Conservation (phyloP, 345 rosid species). For the Sapria himalayana region DNA sequence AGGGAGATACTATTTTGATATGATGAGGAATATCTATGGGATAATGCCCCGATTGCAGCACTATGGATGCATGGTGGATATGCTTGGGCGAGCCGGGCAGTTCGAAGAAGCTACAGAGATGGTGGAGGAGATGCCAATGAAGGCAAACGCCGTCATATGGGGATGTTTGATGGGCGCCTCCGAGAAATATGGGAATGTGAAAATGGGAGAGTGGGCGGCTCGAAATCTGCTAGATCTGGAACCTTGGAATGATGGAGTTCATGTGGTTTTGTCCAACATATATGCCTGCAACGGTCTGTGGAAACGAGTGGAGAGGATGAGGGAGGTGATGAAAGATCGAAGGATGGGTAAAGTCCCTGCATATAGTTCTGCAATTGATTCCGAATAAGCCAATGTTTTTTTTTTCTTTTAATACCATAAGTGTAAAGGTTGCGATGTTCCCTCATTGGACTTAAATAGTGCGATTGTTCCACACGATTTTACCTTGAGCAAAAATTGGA, state of each 20-base stretch:
- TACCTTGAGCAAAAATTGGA: no score
- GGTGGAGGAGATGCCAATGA: constrained; percentile 65
- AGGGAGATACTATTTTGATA: constrained; percentile 33
- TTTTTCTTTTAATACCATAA: no score
- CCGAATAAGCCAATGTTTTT: no score
- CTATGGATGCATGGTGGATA: constrained; percentile 71
- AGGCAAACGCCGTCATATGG: constrained; percentile 47
- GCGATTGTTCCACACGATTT: no score
- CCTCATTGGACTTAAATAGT: no score
- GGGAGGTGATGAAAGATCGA: constrained; percentile 36
- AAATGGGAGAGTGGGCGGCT: constrained; percentile 79
- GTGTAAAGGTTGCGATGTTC: no score
- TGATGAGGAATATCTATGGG: constrained; percentile 35
- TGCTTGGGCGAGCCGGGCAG: constrained; percentile 51
- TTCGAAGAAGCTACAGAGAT: constrained; percentile 44
- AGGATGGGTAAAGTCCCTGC: constrained; percentile 41
- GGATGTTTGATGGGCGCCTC: constrained; percentile 88
- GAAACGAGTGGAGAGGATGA: constrained; percentile 56
- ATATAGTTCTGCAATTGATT: constrained; percentile 29
- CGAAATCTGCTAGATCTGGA: constrained; percentile 38
- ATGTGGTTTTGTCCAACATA: constrained; percentile 65
- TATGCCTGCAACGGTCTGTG: constrained; percentile 57
- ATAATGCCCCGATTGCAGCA: constrained; percentile 32
- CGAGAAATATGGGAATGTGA: constrained; percentile 59
- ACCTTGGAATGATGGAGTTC: constrained; percentile 73